phyloP scores from a whole-genome alignment of 1,284 basidiomycete species.

The Spongiforma sp. region DNA sequence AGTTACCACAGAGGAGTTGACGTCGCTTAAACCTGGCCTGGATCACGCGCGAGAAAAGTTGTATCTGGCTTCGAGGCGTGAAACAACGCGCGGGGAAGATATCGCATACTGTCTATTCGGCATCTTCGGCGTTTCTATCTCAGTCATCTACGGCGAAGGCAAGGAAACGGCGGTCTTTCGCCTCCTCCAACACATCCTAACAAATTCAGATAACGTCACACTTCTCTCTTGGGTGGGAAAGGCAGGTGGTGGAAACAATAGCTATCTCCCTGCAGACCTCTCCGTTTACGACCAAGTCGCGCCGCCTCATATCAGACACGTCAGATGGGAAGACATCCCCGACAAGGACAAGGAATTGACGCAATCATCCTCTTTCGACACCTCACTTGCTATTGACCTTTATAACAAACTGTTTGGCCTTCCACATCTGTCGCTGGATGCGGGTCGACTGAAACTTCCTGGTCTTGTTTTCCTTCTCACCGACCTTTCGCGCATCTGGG shows the following conservation, averaged over 20 bases:
- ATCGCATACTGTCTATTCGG: neutral
- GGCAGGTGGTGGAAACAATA: neutral
- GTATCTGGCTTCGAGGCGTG: neutral
- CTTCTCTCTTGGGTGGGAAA: neutral
- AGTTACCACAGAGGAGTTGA: neutral
- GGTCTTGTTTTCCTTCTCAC: neutral
- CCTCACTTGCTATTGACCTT: neutral
- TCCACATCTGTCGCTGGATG: neutral
- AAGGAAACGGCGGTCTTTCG: neutral
- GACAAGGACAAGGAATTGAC: neutral
- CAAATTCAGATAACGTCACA: neutral
- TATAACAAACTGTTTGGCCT: neutral
- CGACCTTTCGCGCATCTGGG: too few relatives aligned
- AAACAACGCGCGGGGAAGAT: neutral
- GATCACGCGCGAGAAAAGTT: neutral
- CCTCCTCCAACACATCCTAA: neutral
- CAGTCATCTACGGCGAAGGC: neutral
- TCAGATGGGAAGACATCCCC: too few relatives aligned
- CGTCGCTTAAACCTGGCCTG: neutral
- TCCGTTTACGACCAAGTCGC: neutral
- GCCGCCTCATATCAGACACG: neutral
- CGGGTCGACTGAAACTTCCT: neutral
- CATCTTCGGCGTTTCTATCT: neutral
- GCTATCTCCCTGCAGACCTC: neutral
- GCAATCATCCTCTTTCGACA: neutral